Conservation (phyloP, 2,329 filamentous ascomycete species). For the Fusarium scirpi region DNA sequence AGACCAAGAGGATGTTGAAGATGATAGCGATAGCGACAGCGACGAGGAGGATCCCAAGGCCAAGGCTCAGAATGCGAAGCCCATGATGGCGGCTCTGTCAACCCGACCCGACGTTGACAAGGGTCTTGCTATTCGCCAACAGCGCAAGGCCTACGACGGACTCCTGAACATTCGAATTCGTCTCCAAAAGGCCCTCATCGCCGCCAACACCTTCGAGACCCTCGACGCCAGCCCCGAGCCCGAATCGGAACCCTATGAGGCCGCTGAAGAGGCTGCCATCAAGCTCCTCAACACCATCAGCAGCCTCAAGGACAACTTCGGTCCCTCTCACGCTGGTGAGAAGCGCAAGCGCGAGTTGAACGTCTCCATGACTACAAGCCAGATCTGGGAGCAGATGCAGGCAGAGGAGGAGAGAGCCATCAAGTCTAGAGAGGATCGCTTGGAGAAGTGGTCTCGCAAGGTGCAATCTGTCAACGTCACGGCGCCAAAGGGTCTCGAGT, state of each 20-base stretch:
- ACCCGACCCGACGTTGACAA: conserved; percentile 76
- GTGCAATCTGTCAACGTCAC: conserved; percentile 61
- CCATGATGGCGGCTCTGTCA: conserved; percentile 48
- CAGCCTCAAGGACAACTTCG: conserved; percentile 72
- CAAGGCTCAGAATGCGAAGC: conserved; percentile 50
- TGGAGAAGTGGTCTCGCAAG: conserved; percentile 93
- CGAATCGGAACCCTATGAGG: conserved; percentile 70
- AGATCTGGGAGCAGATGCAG: conserved; percentile 80
- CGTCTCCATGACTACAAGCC: conserved; percentile 67
- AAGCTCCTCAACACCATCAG: conserved; percentile 87
- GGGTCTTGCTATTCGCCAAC: conserved; percentile 85
- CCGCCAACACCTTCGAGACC: conserved; percentile 77
- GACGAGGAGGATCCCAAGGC: conserved; percentile 50
- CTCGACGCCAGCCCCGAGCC: conserved; percentile 56
- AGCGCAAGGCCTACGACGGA: conserved; percentile 87
- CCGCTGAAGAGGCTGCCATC: conserved; percentile 86
- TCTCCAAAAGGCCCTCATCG: conserved; percentile 88
- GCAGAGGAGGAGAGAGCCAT: conserved; percentile 70
- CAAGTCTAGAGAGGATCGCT: conserved; percentile 73
- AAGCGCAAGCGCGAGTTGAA: conserved; percentile 72
- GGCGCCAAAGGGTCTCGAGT: conserved; percentile 43
- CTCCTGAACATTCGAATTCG: conserved; percentile 92
- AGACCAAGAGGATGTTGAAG: conserved; percentile 54
- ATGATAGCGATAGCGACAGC: conserved; percentile 54
- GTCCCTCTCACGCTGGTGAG: conserved; percentile 63